These are phyloP conservation scores for Theileria luwenshuni DNA, from an alignment of 169 alveolate genomes.

Conservation along the genomic window DNA sequence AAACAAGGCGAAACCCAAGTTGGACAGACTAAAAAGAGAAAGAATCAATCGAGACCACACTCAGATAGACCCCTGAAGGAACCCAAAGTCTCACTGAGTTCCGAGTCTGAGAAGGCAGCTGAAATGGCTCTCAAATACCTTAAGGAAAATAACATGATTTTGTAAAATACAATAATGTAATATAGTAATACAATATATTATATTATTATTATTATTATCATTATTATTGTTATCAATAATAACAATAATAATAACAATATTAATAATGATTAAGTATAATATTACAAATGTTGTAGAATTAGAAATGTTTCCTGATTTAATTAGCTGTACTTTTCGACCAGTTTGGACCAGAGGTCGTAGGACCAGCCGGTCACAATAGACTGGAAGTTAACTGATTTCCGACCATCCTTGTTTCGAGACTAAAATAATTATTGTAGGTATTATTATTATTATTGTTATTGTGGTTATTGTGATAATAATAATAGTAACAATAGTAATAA, in stretches of 20 bases:
- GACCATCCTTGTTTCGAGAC: slow-evolving; percentile 21
- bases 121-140: slow-evolving; percentile 46
- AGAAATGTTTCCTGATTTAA: background rate
- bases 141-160: slow-evolving; percentile 40
- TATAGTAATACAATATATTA: too few species aligned
- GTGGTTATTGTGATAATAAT: too few species aligned
- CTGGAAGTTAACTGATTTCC: slow-evolving; percentile 39
- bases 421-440: too few species aligned
- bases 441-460: too few species aligned
- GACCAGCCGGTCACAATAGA: slow-evolving; percentile 58
- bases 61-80: slow-evolving; percentile 22
- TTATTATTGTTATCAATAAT: too few species aligned
- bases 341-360: slow-evolving; percentile 52
- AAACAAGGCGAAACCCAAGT: slow-evolving; percentile 1
- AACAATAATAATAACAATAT: slow-evolving; percentile 8
- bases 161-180: too few species aligned
- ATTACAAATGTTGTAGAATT: background rate
- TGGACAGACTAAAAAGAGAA: too few species aligned
- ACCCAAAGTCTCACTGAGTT: slow-evolving; percentile 26
- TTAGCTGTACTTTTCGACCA: slow-evolving; percentile 10
- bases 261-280: too few species aligned
- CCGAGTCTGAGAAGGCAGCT: slow-evolving; percentile 32
- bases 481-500: too few species aligned
- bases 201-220: too few species aligned
- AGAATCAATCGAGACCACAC: slow-evolving; percentile 1